Percentiles rank a stretch among this genome's conserved stretches.
Conservation (phyloP, 2,329 filamentous ascomycete genomes). For the Didymosphaeria variabile region DNA sequence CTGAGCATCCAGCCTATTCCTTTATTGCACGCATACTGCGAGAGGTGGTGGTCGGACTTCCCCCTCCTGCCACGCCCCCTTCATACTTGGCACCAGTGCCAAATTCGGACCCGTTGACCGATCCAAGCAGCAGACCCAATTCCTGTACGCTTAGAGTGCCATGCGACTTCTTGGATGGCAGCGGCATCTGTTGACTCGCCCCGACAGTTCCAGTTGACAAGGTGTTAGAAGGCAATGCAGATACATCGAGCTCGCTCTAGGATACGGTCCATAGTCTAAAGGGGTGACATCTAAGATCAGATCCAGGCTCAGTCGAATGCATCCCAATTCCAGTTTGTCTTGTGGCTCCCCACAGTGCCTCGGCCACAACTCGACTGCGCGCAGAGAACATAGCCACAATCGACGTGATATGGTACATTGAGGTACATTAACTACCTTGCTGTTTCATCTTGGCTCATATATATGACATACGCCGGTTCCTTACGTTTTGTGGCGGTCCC, state of each 20-base stretch:
- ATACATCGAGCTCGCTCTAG: background rate
- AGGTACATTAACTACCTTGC: constrained; percentile 30
- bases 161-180: background rate
- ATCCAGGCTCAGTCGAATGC: background rate
- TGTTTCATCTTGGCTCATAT: constrained; percentile 21
- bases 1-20: background rate
- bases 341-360: background rate
- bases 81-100: background rate
- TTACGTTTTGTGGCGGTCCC: constrained; percentile 20
- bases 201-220: background rate
- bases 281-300: background rate
- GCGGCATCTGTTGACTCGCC: background rate
- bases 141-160: background rate
- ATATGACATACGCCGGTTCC: constrained; percentile 24
- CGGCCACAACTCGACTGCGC: background rate
- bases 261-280: background rate
- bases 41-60: background rate
- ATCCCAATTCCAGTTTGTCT: background rate
- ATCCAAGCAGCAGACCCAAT: background rate
- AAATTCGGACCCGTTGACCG: background rate
- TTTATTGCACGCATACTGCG: background rate
- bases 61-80: background rate
- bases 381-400: constrained; percentile 15
- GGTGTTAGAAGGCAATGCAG: background rate
- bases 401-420: constrained; percentile 19